Conservation (phyloP, 2,329 filamentous ascomycete genomes). For the Aspergillus novofumigatus region DNA sequence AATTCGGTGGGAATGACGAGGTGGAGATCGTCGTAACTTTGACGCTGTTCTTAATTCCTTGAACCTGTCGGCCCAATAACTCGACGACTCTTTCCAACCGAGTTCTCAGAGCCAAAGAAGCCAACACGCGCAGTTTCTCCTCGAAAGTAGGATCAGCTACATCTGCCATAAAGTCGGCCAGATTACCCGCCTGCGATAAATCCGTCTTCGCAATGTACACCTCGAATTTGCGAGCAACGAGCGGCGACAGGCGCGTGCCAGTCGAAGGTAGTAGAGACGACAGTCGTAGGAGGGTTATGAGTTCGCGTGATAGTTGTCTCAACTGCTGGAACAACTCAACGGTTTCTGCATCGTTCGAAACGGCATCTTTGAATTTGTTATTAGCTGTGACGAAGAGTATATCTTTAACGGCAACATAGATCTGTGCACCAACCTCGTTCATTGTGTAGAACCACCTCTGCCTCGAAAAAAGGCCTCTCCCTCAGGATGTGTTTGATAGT, state of each 20-base stretch:
- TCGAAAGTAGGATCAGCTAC: constrained; percentile 82
- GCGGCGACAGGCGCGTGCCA: constrained; percentile 67
- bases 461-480: constrained; percentile 83
- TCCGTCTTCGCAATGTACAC: constrained; percentile 81
- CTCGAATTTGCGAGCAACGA: constrained; percentile 82
- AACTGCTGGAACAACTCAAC: constrained; percentile 72
- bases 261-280: constrained; percentile 76
- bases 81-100: constrained; percentile 79
- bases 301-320: constrained; percentile 79
- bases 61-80: constrained; percentile 76
- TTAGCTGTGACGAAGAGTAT: not conserved
- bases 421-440: constrained; percentile 57
- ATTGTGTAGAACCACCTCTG: constrained; percentile 65
- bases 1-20: constrained; percentile 57
- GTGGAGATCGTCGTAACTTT: constrained; percentile 76
- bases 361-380: constrained; percentile 24
- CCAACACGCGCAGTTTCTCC: constrained; percentile 82
- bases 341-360: constrained; percentile 58
- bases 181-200: constrained; percentile 71
- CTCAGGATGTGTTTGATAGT: constrained; percentile 69
- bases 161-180: constrained; percentile 97
- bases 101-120: constrained; percentile 73
- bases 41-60: constrained; percentile 78
- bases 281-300: constrained; percentile 77
- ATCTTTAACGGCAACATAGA: not conserved